Evolutionary conservation across 2,329 filamentous ascomycete genomes (phyloP), one percentile per base, ranked within the genome.

Genomic region (Cryphonectria naterciae): DNA sequence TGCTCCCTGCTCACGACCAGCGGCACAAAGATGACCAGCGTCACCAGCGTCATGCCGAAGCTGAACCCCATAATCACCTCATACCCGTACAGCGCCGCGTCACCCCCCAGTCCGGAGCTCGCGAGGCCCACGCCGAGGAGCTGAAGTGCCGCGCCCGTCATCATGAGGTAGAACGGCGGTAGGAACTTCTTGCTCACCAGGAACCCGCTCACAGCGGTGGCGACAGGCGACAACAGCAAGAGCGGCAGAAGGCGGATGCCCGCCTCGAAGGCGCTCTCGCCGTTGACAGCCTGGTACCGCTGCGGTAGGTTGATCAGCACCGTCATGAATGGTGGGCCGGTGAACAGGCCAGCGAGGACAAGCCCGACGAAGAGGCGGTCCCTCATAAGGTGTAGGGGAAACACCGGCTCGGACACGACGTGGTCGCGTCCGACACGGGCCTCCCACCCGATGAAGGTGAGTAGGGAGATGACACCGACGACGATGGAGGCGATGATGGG

Each of bases 61-160:
- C 81, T 80, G 28, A 80, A 76, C 11, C 80, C 81, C 73, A 81
- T 78, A 11, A 82, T 71, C 1, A 76, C 77, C 67, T 82, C 75
- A 54, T 78, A 82, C 8, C 78, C 79, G 69, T 80, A 80, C 54
- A 79, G 75, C 5, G 73, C 73, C 1, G 70, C 66, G 35, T 72
- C 65, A 6, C 68, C 71, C 68, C 43, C 11, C 78, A 66, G 7
- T 3, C 8, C 60, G 15, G 78, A 77, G 56, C 77, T 77, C 8
- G 77, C 74, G 4, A 83, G 74, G 2, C 79, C 79, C 15, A 81
- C 73, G 6, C 80, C 81, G 13, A 81, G 68, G 1, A 79, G 70
- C 67, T 81, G 79, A 37, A 81, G 70, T 1, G 74, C 71, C 13
- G 75, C 70, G 0, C 77, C 79, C 22, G 74, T 71, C 2, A 79